Conservation (phyloP, 1,139 yeast species). For the Debaryomyces fabryi region DNA sequence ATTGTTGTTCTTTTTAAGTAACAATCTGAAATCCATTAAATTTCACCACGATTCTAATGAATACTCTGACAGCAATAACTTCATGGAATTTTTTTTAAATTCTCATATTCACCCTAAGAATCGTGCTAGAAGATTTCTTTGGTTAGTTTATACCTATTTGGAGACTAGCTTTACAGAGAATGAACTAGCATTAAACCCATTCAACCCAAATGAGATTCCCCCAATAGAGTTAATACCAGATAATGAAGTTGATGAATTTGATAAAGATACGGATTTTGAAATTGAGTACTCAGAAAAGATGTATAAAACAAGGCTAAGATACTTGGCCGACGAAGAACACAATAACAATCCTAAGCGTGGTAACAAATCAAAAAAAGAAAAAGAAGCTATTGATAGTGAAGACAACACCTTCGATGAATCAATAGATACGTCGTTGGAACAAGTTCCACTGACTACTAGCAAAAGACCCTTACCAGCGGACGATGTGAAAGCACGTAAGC, state of each 20-base stretch:
- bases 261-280: slow-evolving; percentile 74
- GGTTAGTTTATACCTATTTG: slow-evolving; percentile 80
- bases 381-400: slow-evolving; percentile 23
- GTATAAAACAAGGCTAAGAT: slow-evolving; percentile 61
- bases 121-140: slow-evolving; percentile 73
- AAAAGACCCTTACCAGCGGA: slow-evolving; percentile 16
- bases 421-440: slow-evolving; percentile 10
- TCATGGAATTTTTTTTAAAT: slow-evolving; percentile 69
- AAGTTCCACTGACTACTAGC: not conserved
- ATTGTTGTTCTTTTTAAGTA: slow-evolving; percentile 72
- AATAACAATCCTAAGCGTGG: slow-evolving; percentile 37
- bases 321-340: slow-evolving; percentile 53
- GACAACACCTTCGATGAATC: slow-evolving; percentile 11
- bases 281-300: slow-evolving; percentile 70
- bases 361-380: slow-evolving; percentile 33
- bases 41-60: slow-evolving; percentile 29
- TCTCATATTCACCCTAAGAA: slow-evolving; percentile 55
- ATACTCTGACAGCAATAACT: slow-evolving; percentile 29
- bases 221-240: slow-evolving; percentile 42
- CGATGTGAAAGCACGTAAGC: slow-evolving; percentile 12
- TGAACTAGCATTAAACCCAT: slow-evolving; percentile 63
- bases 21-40: slow-evolving; percentile 55
- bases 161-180: slow-evolving; percentile 67
- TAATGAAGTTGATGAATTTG: slow-evolving; percentile 48
- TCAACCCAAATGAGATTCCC: slow-evolving; percentile 57